Percentiles rank a stretch among this genome's conserved stretches.
Evolutionary conservation across 2,329 filamentous ascomycete genomes (phyloP).

Genomic region (Phymatotrichopsis omnivora): DNA sequence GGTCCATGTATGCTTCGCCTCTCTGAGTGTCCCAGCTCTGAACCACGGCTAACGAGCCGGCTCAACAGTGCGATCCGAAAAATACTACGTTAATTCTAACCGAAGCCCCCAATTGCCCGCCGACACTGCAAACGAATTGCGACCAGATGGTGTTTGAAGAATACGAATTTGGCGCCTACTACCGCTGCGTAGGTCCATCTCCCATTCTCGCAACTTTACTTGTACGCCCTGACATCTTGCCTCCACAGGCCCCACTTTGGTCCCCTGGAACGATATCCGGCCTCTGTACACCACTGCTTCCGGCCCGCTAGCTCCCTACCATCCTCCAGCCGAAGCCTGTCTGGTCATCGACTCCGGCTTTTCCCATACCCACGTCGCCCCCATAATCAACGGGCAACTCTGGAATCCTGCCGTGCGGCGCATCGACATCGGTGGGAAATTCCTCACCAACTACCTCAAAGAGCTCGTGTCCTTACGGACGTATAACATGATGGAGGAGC

Average conservation of each 20-base stretch:
- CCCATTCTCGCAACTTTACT: conserved; percentile 1
- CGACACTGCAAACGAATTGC: conserved; percentile 73
- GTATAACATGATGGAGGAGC: conserved; percentile 91
- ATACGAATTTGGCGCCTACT: conserved; percentile 83
- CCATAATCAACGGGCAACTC: conserved; percentile 68
- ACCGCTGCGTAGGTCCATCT: conserved; percentile 54
- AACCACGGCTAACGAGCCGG: background rate
- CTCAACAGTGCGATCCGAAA: conserved; percentile 54
- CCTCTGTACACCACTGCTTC: conserved; percentile 48
- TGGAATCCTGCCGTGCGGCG: conserved; percentile 72
- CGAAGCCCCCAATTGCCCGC: conserved; percentile 75
- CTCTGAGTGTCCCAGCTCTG: background rate
- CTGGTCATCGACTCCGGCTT: conserved; percentile 86
- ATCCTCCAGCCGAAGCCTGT: conserved; percentile 63
- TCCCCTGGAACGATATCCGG: conserved; percentile 72
- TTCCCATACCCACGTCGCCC: conserved; percentile 84
- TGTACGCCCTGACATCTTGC: conserved; percentile 8
- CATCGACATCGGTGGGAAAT: conserved; percentile 83
- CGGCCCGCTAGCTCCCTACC: conserved; percentile 38
- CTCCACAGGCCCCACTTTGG: conserved; percentile 55
- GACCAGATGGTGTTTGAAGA: conserved; percentile 98
- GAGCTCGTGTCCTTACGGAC: conserved; percentile 81
- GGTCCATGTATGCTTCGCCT: conserved; percentile 7
- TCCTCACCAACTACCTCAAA: conserved; percentile 85
- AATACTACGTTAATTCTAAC: conserved; percentile 77